Evolutionary conservation across 768 basidiomycete species (phyloP), one percentile per base, ranked within the genome.

Genomic region (Trametes meyenii): DNA sequence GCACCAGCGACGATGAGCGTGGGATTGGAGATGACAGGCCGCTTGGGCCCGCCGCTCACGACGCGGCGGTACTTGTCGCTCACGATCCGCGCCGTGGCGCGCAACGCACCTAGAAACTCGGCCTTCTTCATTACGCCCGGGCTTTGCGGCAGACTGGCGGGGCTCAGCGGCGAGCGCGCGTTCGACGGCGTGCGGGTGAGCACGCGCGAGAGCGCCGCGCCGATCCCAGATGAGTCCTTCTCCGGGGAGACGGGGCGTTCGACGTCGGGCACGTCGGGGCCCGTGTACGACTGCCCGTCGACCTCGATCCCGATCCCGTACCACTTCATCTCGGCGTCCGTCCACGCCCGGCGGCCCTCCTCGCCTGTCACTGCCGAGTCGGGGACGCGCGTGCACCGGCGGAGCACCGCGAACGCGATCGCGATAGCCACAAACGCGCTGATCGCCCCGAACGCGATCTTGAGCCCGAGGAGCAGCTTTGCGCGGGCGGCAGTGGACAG

Each of bases 71-170:
- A 77, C 70, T 78, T 85, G 69, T 86, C 81, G 75, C 89, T 90
- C 62, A 89, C 88, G 45, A 84, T 81, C 58, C 89, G 79, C 36
- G 88, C 85, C 2, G 87, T 87, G 50, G 84, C 78, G 63, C 77
- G 82, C 44, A 91, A 79, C 70, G 77, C 81, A n/a, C 80, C 79
- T 54, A 90, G 65, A 68, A 91, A 90, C 69, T 89, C 87, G 17
- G 76, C 78, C 71, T 90, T 92, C 70, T 81, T 86, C 81, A 90
- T 85, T 40, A 87, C 78, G 10, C 80, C 82, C 8, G 86, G 81
- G 58, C 79, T 82, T 45, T 66, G 71, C 51, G 71, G 74, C 35
- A 69, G 70, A 2, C 67, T 69, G 1, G 50, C 45, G 14, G 59
- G 55, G 38, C 66, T 66, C 21, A 64, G 60, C 6, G 63, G 60